Evolutionary conservation across 306 rosid species (phyloP), one percentile per base, ranked within the genome.

Genomic region (Corylus americana): DNA sequence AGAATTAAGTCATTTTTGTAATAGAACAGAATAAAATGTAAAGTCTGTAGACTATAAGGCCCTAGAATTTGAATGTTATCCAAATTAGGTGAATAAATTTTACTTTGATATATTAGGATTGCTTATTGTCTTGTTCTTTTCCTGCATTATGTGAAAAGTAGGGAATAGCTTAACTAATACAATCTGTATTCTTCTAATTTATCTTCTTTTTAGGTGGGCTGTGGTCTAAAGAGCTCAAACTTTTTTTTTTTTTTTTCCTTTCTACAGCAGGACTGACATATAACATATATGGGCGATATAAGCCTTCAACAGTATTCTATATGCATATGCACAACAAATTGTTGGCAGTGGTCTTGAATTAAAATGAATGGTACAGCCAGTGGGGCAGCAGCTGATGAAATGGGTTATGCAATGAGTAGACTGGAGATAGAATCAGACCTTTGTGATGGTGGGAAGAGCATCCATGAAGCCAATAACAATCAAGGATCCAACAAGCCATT

Each of bases 401-500:
- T 92, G 97, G 98, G 97, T 53, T 90, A 87, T 81, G 89, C 97
- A 77, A 85, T 92, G 89, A 95, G 97, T 85, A 87, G 94, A 75
- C 72, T 90, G 75, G 90, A 89, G 11, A 74, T 86, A 74, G 95
- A 88, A 57, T 84, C 94, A 13, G 85, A 83, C 44, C 54, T n/a
- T 12, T 74, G 73, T 71, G 91, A 92, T 49, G 84, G 62, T 51
- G 87, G 75, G 69, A 79, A 72, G 72, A 70, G 54, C 44, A 49
- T 73, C 76, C 76, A 68, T 45, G 93, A 77, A 82, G 84, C 78
- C 63, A 62, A 79, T 83, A 80, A 79, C 49, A 82, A 85, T 72
- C 86, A 82, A 76, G 79, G 72, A 44, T 51, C 83, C 73, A 68
- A 84, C 70, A 81, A 31, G 37, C 79, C 82, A 18, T 74, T 82